Base-by-base conservation (phyloP, 768 basidiomycete species). In the Thelephora aurantiotincta region DNA sequence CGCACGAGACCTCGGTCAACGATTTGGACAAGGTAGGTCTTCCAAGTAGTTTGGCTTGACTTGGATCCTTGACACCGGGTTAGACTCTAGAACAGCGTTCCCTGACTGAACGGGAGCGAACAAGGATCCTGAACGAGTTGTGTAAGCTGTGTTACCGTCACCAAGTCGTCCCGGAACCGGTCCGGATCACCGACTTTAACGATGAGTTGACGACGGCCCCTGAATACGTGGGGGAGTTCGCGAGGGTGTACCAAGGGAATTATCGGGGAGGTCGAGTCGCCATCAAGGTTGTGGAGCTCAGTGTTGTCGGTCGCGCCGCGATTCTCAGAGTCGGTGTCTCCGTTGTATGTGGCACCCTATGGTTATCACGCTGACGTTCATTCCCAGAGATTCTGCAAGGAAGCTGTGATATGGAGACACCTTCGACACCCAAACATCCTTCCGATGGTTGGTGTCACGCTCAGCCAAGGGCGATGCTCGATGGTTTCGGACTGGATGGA, bases 401-500 rank as follows among this genome's bases (percentile, higher is more conserved):
- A 55, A 33, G 50, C 37, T 14, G 33, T 45, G 3, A 30, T 52
- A 3, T 56, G 55, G 55, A 36, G 35, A 18, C 34, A 20, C n/a
- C 45, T 56, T 12, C 37, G 37, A n/a, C 55, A 56, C 34, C 26
- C 11, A 22, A 54, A 56, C 20, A 33, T 56, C 23, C 30, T 50
- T 4, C 50, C 52, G 11, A 51, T 57, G 26, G 50, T 51, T 45
- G 56, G 55, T 5, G 30, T 57, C 14, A 18, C 38, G 22, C 6
- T 9, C 14, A 14, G 16, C 18, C 18, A 22, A 14, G 22, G 18
- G 14, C 38, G 22, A 4, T 9, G 22, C 11, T 50, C 51, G 2
- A 53, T 55, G 43, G 50, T 55, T 2, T 51, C 52, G 38, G 46
- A 51, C 14, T 49, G 48, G 45, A 50, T 51, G 48, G 22, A 23